A percentile compares a stretch with the other conserved stretches of the same genome.
These are phyloP conservation scores for Pulveroboletus sp. DNA, from an alignment of 768 basidiomycete genomes.

Conservation along the genomic window DNA sequence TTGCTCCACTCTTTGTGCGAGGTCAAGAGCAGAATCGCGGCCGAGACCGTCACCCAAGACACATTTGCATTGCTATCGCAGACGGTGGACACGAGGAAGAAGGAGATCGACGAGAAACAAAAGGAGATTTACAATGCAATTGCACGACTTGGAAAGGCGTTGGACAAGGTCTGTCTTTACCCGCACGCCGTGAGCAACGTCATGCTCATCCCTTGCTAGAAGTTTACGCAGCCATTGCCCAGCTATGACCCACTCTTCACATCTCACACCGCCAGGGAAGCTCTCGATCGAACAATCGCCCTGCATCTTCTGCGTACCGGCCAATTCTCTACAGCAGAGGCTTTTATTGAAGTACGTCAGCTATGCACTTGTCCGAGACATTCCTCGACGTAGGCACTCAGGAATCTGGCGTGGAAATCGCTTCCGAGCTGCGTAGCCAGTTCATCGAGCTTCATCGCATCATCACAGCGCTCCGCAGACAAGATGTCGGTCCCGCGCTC, in stretches of 20 bases:
- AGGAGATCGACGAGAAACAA: constrained; percentile 82
- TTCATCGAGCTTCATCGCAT: constrained; percentile 75
- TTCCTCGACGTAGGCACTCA: constrained; percentile 24
- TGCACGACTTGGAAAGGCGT: constrained; percentile 73
- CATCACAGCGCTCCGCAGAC: constrained; percentile 58
- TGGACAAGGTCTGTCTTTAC: constrained; percentile 75
- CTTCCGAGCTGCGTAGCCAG: constrained; percentile 46
- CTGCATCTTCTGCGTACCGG: constrained; percentile 79
- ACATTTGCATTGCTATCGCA: constrained; percentile 50
- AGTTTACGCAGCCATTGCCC: constrained; percentile 59
- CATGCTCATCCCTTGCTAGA: constrained; percentile 37
- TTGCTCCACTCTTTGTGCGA: constrained; percentile 57
- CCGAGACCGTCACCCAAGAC: constrained; percentile 47
- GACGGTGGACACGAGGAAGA: constrained; percentile 70
- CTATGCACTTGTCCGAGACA: constrained; percentile 1
- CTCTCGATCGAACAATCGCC: constrained; percentile 70
- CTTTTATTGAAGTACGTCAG: constrained; percentile 62
- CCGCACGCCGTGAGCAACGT: neutral
- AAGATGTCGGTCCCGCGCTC: constrained; percentile 77
- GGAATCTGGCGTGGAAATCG: constrained; percentile 67
- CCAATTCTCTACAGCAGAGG: constrained; percentile 73
- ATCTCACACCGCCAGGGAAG: constrained; percentile 53
- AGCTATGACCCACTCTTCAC: constrained; percentile 66
- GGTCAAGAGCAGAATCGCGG: constrained; percentile 51
- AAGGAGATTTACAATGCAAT: constrained; percentile 84